Evolutionary conservation across 2,329 filamentous ascomycete species (phyloP).

Genomic region (Orbilia oligospora): DNA sequence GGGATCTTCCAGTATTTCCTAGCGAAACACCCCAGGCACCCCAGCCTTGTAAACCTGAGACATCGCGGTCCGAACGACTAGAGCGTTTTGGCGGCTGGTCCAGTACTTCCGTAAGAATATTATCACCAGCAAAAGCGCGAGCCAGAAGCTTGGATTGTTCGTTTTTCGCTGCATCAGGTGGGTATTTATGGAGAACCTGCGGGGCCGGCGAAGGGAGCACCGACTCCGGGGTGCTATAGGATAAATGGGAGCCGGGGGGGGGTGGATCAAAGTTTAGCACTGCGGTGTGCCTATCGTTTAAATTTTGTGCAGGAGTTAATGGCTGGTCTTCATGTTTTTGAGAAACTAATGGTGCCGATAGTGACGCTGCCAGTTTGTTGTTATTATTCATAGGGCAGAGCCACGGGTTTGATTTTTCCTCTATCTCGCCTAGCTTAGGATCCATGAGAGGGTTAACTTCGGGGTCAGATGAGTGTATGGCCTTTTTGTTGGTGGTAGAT

Average conservation of each 20-base stretch:
- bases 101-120: slow-evolving; percentile 84
- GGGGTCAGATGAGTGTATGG: not conserved
- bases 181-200: not conserved
- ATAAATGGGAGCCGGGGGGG: no score
- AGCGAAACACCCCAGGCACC: slow-evolving; percentile 83
- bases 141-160: slow-evolving; percentile 75
- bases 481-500: not conserved
- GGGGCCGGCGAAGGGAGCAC: no score
- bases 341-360: not conserved
- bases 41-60: slow-evolving; percentile 89
- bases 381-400: not conserved
- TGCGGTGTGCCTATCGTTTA: not conserved
- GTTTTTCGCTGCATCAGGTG: not conserved
- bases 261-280: not conserved
- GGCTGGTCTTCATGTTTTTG: not conserved
- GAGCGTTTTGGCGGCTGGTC: slow-evolving; percentile 76
- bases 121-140: slow-evolving; percentile 87
- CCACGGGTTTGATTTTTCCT: slow-evolving; percentile 67
- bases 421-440: not conserved
- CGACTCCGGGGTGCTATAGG: no score
- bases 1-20: slow-evolving; percentile 69
- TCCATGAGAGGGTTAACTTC: not conserved
- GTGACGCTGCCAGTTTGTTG: not conserved
- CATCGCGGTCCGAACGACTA: slow-evolving; percentile 86
- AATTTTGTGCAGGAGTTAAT: not conserved